Evolutionary conservation across 495 filamentous ascomycete species (phyloP).

Genomic region (Aspergillus bertholletiae): DNA sequence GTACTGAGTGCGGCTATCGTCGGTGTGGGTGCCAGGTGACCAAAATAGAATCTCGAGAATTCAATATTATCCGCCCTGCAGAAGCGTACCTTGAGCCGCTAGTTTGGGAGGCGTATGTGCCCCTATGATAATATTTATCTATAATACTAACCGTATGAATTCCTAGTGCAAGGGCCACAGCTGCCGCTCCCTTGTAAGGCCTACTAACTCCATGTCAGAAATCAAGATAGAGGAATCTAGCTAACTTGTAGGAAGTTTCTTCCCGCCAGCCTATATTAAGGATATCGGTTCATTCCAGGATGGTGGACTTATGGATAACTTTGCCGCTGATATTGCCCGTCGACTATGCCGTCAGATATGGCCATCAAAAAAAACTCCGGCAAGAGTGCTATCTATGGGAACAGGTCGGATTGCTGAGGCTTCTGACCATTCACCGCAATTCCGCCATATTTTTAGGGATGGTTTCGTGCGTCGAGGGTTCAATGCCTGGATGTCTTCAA

Average conservation of each 20-base stretch:
- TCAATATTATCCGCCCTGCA: slow-evolving; percentile 18
- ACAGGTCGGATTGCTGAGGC: slow-evolving; percentile 7
- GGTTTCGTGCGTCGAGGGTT: slow-evolving; percentile 19
- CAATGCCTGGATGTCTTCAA: slow-evolving; percentile 21
- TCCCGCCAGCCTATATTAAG: slow-evolving; percentile 15
- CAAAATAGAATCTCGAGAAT: no score
- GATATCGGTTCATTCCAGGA: slow-evolving; percentile 22
- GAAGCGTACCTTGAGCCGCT: slow-evolving; percentile 14
- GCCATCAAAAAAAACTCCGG: slow-evolving; percentile 6
- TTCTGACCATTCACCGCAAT: slow-evolving; percentile 8
- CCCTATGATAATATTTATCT: not conserved
- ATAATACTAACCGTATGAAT: not conserved
- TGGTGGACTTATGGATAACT: slow-evolving; percentile 23
- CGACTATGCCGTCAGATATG: slow-evolving; percentile 18
- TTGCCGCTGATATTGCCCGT: slow-evolving; percentile 18
- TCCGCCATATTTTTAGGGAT: slow-evolving; percentile 21
- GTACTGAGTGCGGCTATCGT: no score
- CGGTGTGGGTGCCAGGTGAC: slow-evolving; percentile 14
- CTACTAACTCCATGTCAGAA: not conserved
- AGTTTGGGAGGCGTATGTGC: slow-evolving; percentile 22
- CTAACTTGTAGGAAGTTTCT: slow-evolving; percentile 15
- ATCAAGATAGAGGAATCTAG: no score
- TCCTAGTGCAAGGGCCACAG: slow-evolving; percentile 19
- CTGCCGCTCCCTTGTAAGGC: slow-evolving; percentile 15
- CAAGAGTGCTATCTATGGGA: slow-evolving; percentile 16